Evolutionary conservation across 495 filamentous ascomycete species (phyloP).

Genomic region (Wilcoxina mikolae): DNA sequence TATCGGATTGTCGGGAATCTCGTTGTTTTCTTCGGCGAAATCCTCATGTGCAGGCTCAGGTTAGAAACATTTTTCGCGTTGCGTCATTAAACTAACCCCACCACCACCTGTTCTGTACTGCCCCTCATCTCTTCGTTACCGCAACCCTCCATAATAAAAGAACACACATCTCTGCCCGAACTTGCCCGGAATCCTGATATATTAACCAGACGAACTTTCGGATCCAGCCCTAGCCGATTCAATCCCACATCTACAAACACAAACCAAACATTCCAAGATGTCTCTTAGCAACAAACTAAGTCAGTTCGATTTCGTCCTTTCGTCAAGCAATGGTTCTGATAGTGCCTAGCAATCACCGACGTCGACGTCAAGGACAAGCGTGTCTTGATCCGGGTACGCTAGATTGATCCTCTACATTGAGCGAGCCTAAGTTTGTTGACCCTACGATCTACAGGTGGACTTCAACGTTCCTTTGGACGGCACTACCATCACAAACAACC

Average conservation of each 20-base stretch:
- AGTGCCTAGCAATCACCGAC: constrained; percentile 57
- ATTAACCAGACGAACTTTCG: no score
- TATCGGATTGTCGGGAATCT: no score
- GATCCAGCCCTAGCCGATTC: background rate
- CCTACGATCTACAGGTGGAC: constrained; percentile 53
- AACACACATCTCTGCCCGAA: background rate
- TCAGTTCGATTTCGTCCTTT: constrained; percentile 6
- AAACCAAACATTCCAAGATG: constrained; percentile 43
- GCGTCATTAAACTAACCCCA: constrained; percentile 3
- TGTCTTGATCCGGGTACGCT: constrained; percentile 80
- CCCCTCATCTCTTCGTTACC: background rate
- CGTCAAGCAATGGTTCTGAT: background rate
- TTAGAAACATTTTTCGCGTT: no score
- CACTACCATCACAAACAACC: constrained; percentile 89
- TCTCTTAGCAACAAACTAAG: constrained; percentile 93
- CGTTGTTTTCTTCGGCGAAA: no score
- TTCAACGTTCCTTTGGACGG: constrained; percentile 97
- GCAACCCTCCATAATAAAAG: background rate
- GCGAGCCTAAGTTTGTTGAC: background rate
- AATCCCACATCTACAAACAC: background rate
- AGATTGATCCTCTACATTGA: background rate
- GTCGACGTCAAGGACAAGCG: constrained; percentile 96
- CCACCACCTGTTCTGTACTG: no score
- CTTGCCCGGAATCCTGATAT: background rate
- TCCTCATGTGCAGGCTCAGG: no score